A percentile compares a stretch with the other conserved stretches of the same genome.
Conservation (phyloP, 257 asterid genomes). For the Cruciata laevipes region DNA sequence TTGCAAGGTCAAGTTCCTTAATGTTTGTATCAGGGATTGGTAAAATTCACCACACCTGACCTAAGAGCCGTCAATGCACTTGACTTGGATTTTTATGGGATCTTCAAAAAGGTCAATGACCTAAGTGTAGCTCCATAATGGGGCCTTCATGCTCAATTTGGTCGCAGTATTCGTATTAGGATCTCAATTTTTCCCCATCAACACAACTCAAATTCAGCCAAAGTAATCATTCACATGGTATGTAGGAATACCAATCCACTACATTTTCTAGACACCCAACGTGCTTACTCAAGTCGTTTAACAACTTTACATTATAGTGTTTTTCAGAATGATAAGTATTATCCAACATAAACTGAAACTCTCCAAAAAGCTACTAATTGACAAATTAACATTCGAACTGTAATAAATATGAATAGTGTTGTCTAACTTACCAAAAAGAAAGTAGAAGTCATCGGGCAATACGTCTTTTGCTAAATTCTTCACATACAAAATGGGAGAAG, state of each 20-base stretch:
- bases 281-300: background rate
- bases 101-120: too few species aligned
- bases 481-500: conserved; percentile 64
- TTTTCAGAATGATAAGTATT: background rate
- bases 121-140: background rate
- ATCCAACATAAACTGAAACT: background rate
- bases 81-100: too few species aligned
- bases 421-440: conserved; percentile 63
- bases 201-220: background rate
- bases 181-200: background rate
- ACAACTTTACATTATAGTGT: background rate
- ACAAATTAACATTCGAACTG: background rate
- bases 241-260: background rate
- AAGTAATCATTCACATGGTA: background rate
- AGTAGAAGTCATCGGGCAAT: conserved; percentile 69
- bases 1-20: background rate
- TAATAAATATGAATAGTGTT: conserved; percentile 1
- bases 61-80: background rate
- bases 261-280: background rate
- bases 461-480: conserved; percentile 94
- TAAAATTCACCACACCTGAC: background rate
- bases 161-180: too few species aligned
- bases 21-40: background rate
- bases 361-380: background rate
- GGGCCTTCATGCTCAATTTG: background rate